Percentiles rank a stretch among this genome's conserved stretches.
Evolutionary conservation across 2,329 filamentous ascomycete genomes (phyloP).

Genomic region (Aureobasidium leucospermi): DNA sequence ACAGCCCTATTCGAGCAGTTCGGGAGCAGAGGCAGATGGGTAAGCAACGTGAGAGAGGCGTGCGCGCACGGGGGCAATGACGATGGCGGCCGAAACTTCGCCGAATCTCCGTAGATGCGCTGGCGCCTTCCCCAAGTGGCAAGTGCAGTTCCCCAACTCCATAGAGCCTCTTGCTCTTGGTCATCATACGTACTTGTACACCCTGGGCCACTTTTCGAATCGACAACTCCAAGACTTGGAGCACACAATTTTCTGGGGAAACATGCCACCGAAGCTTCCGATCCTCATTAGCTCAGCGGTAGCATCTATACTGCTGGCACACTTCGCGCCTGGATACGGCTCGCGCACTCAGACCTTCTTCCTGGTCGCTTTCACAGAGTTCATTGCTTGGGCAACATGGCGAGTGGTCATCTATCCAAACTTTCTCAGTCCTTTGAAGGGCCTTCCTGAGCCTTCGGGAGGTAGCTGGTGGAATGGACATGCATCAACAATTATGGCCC

Average conservation of each 20-base stretch:
- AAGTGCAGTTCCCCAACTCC: neutral
- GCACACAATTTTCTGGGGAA: neutral
- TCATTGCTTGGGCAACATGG: conserved; percentile 33
- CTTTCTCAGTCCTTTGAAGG: conserved; percentile 50
- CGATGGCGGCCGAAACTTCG: neutral
- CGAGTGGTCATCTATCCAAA: conserved; percentile 49
- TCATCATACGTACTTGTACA: neutral
- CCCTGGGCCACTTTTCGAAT: neutral
- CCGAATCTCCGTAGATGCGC: neutral
- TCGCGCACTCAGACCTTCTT: conserved; percentile 34
- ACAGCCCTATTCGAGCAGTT: too few species aligned
- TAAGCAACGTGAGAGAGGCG: neutral
- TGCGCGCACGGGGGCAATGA: neutral
- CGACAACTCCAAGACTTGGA: neutral
- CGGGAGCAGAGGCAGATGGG: too few species aligned
- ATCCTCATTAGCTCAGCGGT: conserved; percentile 14
- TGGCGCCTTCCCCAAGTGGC: conserved; percentile 1
- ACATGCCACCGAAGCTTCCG: conserved; percentile 10
- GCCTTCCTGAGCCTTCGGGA: conserved; percentile 47
- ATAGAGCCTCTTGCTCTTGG: neutral
- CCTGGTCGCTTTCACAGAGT: conserved; percentile 33
- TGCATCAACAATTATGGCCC: conserved; percentile 34
- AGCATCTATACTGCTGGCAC: conserved; percentile 23
- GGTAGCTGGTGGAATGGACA: conserved; percentile 34
- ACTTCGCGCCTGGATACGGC: conserved; percentile 28